Conservation (phyloP, 1,284 basidiomycete species). For the Fomitopsis schrenkii region DNA sequence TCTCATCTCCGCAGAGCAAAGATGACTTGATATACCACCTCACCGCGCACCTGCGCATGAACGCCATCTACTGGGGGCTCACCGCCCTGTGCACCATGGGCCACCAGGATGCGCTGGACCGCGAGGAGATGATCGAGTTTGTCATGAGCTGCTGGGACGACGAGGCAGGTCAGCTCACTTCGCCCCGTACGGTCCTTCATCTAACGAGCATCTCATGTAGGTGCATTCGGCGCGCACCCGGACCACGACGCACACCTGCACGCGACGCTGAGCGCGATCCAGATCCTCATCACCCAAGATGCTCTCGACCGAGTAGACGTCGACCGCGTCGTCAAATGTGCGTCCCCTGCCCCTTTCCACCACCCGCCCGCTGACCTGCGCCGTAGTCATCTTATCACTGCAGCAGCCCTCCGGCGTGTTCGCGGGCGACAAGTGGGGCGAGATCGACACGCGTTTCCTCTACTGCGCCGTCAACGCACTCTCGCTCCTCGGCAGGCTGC, state of each 20-base stretch:
- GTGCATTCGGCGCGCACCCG: conserved; percentile 90
- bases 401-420: conserved; percentile 87
- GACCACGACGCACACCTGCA: conserved; percentile 91
- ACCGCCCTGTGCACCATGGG: conserved; percentile 84
- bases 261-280: conserved; percentile 87
- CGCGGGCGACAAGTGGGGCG: conserved; percentile 87
- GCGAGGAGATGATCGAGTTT: conserved; percentile 84
- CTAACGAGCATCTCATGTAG: conserved; percentile 36
- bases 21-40: conserved; percentile 91
- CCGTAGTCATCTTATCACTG: conserved; percentile 74
- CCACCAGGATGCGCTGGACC: conserved; percentile 70
- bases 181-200: neutral
- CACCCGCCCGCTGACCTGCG: neutral
- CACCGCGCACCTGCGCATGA: conserved; percentile 91
- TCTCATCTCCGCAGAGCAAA: conserved; percentile 50
- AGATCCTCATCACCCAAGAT: conserved; percentile 86
- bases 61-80: conserved; percentile 96
- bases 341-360: conserved; percentile 24
- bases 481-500: conserved; percentile 74
- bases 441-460: conserved; percentile 89
- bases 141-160: conserved; percentile 95
- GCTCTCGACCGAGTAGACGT: conserved; percentile 72
- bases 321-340: conserved; percentile 74
- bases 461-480: conserved; percentile 85
- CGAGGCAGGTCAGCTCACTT: conserved; percentile 57